A percentile compares a stretch with the other conserved stretches of the same genome.
These are phyloP conservation scores for Leucocoprinus leucothites DNA, from an alignment of 768 basidiomycete genomes.

Conservation along the genomic window DNA sequence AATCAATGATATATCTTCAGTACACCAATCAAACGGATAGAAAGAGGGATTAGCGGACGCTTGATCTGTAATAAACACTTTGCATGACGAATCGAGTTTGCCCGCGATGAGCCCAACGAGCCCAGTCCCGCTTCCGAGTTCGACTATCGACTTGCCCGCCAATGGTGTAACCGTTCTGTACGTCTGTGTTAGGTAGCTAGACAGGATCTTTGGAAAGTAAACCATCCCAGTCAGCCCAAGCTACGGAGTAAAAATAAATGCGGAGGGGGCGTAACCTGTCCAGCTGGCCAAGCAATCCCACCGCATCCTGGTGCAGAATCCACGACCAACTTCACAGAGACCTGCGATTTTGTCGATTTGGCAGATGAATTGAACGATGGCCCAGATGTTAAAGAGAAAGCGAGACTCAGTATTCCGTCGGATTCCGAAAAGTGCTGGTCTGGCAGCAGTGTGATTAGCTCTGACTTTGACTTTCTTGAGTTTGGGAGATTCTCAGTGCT, in stretches of 20 bases:
- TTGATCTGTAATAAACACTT: slow-evolving; percentile 89
- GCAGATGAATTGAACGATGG: neutral
- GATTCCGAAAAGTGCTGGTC: slow-evolving; percentile 46
- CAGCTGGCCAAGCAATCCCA: slow-evolving; percentile 90
- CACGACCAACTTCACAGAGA: slow-evolving; percentile 50
- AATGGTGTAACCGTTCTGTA: slow-evolving; percentile 45
- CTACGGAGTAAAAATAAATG: neutral
- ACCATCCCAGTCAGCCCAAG: slow-evolving; percentile 11
- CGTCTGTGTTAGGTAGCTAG: slow-evolving; percentile 62
- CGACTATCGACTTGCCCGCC: slow-evolving; percentile 58
- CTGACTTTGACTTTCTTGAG: slow-evolving; percentile 23
- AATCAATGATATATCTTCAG: slow-evolving; percentile 14
- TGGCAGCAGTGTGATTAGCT: slow-evolving; percentile 43
- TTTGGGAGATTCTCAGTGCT: slow-evolving; percentile 19
- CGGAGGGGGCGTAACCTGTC: slow-evolving; percentile 54
- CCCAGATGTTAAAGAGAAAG: slow-evolving; percentile 27
- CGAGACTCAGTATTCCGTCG: slow-evolving; percentile 45
- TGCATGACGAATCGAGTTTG: slow-evolving; percentile 48
- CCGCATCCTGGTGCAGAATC: slow-evolving; percentile 90
- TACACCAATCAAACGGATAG: slow-evolving; percentile 7
- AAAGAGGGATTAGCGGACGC: slow-evolving; percentile 51
- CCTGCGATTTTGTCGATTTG: slow-evolving; percentile 13
- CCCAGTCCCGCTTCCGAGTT: slow-evolving; percentile 91
- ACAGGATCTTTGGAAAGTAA: slow-evolving; percentile 59
- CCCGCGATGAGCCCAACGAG: slow-evolving; percentile 87